Evolutionary conservation across 2,329 filamentous ascomycete species (phyloP).

Genomic region (Penicillium sp.): DNA sequence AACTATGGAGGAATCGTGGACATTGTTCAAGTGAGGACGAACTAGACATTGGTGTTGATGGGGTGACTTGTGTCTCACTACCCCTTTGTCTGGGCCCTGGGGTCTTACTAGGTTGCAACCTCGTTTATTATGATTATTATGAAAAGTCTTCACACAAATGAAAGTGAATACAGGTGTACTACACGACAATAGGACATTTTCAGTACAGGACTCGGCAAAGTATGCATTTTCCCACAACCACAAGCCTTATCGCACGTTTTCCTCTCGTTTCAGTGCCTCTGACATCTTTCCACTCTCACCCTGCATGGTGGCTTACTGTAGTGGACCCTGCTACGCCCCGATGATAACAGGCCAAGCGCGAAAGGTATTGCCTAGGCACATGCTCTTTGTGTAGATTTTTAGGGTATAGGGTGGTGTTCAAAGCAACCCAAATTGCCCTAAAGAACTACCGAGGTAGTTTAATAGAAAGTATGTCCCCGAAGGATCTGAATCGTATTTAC

Average conservation of each 20-base stretch:
- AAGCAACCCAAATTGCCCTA: too few relatives aligned
- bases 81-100: background rate
- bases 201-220: too few relatives aligned
- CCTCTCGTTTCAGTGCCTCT: background rate
- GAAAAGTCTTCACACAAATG: background rate
- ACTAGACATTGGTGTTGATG: background rate
- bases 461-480: background rate
- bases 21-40: too few relatives aligned
- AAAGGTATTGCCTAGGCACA: background rate
- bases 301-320: conserved; percentile 18
- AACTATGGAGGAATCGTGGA: too few relatives aligned
- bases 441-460: too few relatives aligned
- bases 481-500: background rate
- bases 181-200: too few relatives aligned
- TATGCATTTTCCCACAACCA: too few relatives aligned
- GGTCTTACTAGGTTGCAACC: background rate
- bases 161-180: too few relatives aligned
- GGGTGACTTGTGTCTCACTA: conserved; percentile 15
- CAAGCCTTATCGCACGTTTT: background rate
- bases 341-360: conserved; percentile 1
- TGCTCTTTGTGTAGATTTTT: background rate
- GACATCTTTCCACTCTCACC: background rate
- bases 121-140: too few relatives aligned
- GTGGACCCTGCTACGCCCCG: background rate
- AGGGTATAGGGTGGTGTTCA: too few relatives aligned